These are phyloP conservation scores for Kalmanozyma brasiliensis DNA, from an alignment of 1,284 basidiomycete species.

Conservation along the genomic window DNA sequence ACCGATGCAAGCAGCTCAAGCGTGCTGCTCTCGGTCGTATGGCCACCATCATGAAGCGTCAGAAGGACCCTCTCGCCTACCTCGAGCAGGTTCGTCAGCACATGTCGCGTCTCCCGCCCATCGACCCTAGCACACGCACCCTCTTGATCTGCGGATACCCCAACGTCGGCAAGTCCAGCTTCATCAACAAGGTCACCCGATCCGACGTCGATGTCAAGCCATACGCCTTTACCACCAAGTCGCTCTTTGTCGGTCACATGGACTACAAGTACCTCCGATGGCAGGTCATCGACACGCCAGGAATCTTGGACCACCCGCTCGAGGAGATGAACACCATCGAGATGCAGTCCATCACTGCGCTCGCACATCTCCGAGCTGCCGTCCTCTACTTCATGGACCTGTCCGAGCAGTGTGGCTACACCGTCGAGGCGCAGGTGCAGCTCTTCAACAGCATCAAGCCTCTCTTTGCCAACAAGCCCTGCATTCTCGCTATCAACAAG, in stretches of 20 bases:
- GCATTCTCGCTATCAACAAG: constrained; percentile 67
- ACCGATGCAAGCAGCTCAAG: constrained; percentile 68
- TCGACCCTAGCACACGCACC: constrained; percentile 65
- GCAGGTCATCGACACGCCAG: constrained; percentile 68
- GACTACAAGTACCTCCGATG: constrained; percentile 68
- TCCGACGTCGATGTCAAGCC: constrained; percentile 68
- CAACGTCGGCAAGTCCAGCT: constrained; percentile 67
- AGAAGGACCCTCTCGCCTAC: constrained; percentile 67
- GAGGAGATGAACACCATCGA: constrained; percentile 69
- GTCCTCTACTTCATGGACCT: constrained; percentile 68
- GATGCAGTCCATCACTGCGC: constrained; percentile 68
- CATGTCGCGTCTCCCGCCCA: constrained; percentile 67
- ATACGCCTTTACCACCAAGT: constrained; percentile 68
- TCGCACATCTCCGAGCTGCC: constrained; percentile 65
- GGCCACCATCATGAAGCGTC: constrained; percentile 68
- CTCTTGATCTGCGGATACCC: constrained; percentile 67
- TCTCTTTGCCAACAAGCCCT: constrained; percentile 67
- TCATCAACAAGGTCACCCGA: constrained; percentile 67
- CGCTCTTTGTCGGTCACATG: constrained; percentile 68
- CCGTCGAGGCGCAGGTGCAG: constrained; percentile 67
- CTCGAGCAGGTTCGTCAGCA: constrained; percentile 68
- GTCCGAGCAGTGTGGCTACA: constrained; percentile 67
- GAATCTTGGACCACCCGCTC: constrained; percentile 67
- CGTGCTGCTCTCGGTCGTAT: constrained; percentile 67
- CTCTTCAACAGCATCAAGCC: constrained; percentile 68